Evolutionary conservation across 1,284 basidiomycete genomes (phyloP).

Genomic region (Trametes polyzona): DNA sequence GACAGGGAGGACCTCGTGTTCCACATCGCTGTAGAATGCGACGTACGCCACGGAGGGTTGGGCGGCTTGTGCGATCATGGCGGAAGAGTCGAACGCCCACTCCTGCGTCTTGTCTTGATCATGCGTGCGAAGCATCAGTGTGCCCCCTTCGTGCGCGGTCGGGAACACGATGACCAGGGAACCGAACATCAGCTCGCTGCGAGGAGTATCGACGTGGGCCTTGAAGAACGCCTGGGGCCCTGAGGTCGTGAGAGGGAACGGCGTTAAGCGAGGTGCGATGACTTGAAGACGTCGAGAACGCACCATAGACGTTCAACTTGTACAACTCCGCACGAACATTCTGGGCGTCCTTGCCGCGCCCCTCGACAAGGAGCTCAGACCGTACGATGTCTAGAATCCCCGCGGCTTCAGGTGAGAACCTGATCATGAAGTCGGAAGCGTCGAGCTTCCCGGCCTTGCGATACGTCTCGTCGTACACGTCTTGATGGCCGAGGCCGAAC

Average conservation of each 20-base stretch:
- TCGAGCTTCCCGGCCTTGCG: constrained; percentile 33
- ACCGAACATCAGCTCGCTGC: constrained; percentile 44
- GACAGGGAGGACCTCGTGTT: constrained; percentile 47
- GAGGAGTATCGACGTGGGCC: constrained; percentile 46
- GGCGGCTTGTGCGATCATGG: constrained; percentile 6
- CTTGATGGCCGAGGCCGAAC: constrained; percentile 27
- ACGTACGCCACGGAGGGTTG: constrained; percentile 34
- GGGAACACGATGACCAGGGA: constrained; percentile 48
- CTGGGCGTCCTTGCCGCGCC: constrained; percentile 20
- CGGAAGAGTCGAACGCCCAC: constrained; percentile 39
- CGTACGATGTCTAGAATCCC: constrained; percentile 23
- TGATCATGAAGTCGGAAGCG: constrained; percentile 22
- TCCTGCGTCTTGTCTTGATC: constrained; percentile 34
- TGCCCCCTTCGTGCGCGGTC: constrained; percentile 44
- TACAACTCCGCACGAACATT: constrained; percentile 29
- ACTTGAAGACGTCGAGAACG: not conserved
- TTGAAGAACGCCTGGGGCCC: constrained; percentile 38
- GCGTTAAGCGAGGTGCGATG: not conserved
- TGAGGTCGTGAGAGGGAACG: not conserved
- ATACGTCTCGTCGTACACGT: constrained; percentile 31
- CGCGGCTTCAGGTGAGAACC: no score
- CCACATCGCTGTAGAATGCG: constrained; percentile 48
- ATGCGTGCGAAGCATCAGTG: constrained; percentile 40
- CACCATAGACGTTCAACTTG: constrained; percentile 38
- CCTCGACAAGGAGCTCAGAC: constrained; percentile 15